Conservation (phyloP, 106 monocot species). For the Alisma plantagoaquatica region DNA sequence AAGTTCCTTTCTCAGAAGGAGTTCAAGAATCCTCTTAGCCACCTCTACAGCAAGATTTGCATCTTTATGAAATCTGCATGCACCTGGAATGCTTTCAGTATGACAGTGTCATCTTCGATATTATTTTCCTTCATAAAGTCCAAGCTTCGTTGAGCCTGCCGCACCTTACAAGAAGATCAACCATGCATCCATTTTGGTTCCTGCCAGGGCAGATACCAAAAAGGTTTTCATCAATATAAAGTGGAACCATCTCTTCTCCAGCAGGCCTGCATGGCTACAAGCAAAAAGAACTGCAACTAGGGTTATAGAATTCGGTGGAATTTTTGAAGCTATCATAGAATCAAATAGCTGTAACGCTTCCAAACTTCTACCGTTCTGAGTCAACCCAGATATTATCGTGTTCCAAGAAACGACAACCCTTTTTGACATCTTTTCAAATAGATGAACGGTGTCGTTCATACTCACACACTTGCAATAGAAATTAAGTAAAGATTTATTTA, state of each 20-base stretch:
- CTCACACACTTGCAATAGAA: slow-evolving; percentile 83
- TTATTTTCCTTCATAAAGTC: slow-evolving; percentile 40
- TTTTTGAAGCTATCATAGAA: slow-evolving; percentile 23
- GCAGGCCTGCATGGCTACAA: slow-evolving; percentile 72
- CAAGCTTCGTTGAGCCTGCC: slow-evolving; percentile 50
- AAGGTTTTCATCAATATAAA: slow-evolving; percentile 41
- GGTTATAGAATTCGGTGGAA: slow-evolving; percentile 56
- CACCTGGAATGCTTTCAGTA: slow-evolving; percentile 64
- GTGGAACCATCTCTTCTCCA: slow-evolving; percentile 42
- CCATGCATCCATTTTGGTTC: slow-evolving; percentile 75
- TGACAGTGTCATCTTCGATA: slow-evolving; percentile 31
- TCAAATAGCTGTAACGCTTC: slow-evolving; percentile 46
- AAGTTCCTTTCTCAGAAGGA: slow-evolving; percentile 57
- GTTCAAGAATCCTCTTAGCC: slow-evolving; percentile 39
- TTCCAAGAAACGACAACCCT: slow-evolving; percentile 78
- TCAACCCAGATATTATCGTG: slow-evolving; percentile 71
- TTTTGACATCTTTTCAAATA: slow-evolving; percentile 43
- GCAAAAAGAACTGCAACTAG: slow-evolving; percentile 70
- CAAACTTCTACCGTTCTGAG: slow-evolving; percentile 50
- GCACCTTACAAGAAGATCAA: slow-evolving; percentile 54
- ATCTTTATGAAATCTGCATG: slow-evolving; percentile 45
- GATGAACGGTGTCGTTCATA: slow-evolving; percentile 31
- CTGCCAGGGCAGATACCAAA: slow-evolving; percentile 41
- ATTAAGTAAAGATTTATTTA: slow-evolving; percentile 55
- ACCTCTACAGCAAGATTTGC: slow-evolving; percentile 29